Evolutionary conservation across 768 basidiomycete genomes (phyloP).

Genomic region (Kwoniella shandongensis): DNA sequence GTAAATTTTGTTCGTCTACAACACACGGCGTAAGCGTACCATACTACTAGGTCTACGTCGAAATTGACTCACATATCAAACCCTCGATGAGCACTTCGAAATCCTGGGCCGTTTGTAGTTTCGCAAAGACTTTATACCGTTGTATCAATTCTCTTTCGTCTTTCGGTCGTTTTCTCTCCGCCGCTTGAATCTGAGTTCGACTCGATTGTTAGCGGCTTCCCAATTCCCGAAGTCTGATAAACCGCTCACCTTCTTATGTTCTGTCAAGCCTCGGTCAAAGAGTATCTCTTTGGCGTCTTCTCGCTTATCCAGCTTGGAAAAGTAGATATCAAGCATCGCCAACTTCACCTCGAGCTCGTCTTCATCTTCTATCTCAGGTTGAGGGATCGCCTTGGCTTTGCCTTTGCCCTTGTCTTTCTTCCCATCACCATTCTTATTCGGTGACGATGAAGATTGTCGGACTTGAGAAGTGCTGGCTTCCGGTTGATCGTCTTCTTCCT

Average conservation of each 20-base stretch:
- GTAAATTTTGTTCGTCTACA: conserved; percentile 79
- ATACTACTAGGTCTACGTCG: not conserved
- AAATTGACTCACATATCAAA: conserved; percentile 71
- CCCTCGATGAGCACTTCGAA: conserved; percentile 85
- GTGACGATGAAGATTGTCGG: conserved; percentile 12
- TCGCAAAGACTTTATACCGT: conserved; percentile 84
- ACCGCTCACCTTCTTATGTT: conserved; percentile 81
- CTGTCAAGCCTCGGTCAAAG: conserved; percentile 84
- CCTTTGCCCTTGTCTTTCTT: conserved; percentile 31
- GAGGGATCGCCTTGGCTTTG: conserved; percentile 26
- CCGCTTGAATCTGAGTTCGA: conserved; percentile 71
- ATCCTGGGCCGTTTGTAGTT: conserved; percentile 85
- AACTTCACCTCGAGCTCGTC: conserved; percentile 86
- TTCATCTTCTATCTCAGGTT: conserved; percentile 67
- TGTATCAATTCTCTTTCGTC: conserved; percentile 90
- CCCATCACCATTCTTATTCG: conserved; percentile 12
- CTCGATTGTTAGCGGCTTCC: conserved; percentile 15
- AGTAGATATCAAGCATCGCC: conserved; percentile 84
- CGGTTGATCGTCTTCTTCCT: conserved; percentile 3
- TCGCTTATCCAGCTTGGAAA: conserved; percentile 80
- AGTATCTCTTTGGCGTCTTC: conserved; percentile 82
- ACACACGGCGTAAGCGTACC: not conserved
- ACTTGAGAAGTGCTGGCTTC: conserved; percentile 1
- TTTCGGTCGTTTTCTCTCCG: conserved; percentile 83
- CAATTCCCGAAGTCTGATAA: not conserved